A percentile compares a stretch with the other conserved stretches of the same genome.
Conservation (phyloP, 2,329 filamentous ascomycete genomes). For the Pseudogymnoascus sp. region DNA sequence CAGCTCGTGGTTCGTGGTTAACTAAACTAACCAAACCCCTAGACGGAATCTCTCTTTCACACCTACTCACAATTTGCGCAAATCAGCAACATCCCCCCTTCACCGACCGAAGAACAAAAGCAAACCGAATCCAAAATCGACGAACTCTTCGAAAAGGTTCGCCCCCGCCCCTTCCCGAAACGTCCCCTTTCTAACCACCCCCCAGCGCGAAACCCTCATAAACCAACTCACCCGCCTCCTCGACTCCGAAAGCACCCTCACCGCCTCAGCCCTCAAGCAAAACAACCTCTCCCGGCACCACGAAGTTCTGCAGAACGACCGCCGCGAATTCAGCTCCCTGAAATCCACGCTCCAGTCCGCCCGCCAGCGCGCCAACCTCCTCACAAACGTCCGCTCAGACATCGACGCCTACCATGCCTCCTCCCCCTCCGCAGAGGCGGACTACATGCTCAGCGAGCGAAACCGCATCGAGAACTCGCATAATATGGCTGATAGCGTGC, state of each 20-base stretch:
- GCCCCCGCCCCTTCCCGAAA: slow-evolving; percentile 7
- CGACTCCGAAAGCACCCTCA: slow-evolving; percentile 81
- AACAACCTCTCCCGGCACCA: slow-evolving; percentile 89
- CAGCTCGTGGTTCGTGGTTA: background rate
- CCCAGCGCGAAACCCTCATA: slow-evolving; percentile 72
- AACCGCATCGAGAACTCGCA: slow-evolving; percentile 80
- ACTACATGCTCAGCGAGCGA: slow-evolving; percentile 95
- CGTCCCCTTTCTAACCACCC: slow-evolving; percentile 9
- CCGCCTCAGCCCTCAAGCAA: slow-evolving; percentile 89
- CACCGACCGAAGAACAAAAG: slow-evolving; percentile 77
- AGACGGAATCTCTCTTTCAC: slow-evolving; percentile 81
- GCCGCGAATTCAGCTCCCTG: slow-evolving; percentile 70
- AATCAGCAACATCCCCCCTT: slow-evolving; percentile 66
- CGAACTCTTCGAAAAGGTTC: slow-evolving; percentile 74
- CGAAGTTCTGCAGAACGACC: slow-evolving; percentile 82
- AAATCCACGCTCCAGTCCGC: slow-evolving; percentile 65
- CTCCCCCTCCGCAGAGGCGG: slow-evolving; percentile 79
- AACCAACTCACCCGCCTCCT: slow-evolving; percentile 78
- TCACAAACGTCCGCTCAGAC: slow-evolving; percentile 83
- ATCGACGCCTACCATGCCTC: slow-evolving; percentile 80
- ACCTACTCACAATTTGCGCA: slow-evolving; percentile 87
- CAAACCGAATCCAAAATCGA: slow-evolving; percentile 72
- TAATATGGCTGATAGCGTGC: slow-evolving; percentile 77
- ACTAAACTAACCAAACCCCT: slow-evolving; percentile 10
- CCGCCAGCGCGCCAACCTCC: slow-evolving; percentile 79